Evolutionary conservation across 192 early-diverging fungal species (phyloP).

Genomic region (Chytriomyces hyalinus): DNA sequence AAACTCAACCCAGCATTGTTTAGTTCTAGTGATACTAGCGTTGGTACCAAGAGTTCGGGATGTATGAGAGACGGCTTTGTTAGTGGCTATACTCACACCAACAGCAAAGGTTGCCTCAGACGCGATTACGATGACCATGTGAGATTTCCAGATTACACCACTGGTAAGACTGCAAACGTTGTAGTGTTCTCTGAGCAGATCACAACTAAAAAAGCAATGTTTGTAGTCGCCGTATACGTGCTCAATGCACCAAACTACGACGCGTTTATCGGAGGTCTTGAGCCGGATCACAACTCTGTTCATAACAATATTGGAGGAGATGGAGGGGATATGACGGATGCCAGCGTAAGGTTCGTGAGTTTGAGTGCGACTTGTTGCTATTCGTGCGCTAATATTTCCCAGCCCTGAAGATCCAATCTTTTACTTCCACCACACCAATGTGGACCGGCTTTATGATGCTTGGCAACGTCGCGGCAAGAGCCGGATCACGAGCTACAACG

Average conservation of each 20-base stretch:
- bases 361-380: conserved; percentile 27
- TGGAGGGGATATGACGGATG: conserved; percentile 5
- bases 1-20: background rate
- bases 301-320: conserved; percentile 1
- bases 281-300: background rate
- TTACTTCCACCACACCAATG: too few species aligned
- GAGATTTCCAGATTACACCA: background rate
- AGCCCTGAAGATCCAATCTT: background rate
- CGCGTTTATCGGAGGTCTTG: background rate
- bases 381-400: conserved; percentile 30
- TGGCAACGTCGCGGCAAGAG: conserved; percentile 10
- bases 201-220: too few species aligned
- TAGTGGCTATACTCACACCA: background rate
- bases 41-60: background rate
- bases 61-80: conserved; percentile 1
- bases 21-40: background rate
- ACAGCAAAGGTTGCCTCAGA: background rate
- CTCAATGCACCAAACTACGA: background rate
- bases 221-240: background rate
- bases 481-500: background rate
- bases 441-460: background rate
- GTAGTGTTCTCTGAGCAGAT: too few species aligned
- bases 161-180: too few species aligned
- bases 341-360: background rate
- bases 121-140: background rate